These are phyloP conservation scores for Bipolaris sorokiniana DNA, from an alignment of 2,329 filamentous ascomycete species.

Conservation along the genomic window DNA sequence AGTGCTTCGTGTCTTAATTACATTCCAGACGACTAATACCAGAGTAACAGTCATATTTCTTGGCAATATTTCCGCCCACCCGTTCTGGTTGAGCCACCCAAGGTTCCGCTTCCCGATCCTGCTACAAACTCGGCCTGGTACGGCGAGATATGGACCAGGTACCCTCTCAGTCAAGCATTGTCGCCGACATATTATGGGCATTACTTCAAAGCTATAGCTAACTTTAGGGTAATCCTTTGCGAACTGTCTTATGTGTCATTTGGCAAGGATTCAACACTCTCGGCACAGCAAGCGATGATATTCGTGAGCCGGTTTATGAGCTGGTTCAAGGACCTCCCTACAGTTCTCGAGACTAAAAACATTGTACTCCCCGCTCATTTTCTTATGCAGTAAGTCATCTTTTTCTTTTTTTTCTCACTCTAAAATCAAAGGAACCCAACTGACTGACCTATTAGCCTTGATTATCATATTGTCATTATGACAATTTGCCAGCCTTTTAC, in stretches of 20 bases:
- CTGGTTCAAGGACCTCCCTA: neutral
- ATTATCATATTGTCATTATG: neutral
- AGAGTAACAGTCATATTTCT: neutral
- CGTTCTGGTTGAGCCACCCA: slow-evolving; percentile 6
- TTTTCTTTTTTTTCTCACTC: neutral
- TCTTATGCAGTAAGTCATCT: neutral
- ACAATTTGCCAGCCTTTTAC: slow-evolving; percentile 1
- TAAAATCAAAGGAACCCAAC: neutral
- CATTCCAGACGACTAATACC: slow-evolving; percentile 15
- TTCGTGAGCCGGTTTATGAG: slow-evolving; percentile 7
- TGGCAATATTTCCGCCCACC: slow-evolving; percentile 12
- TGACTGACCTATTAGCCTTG: neutral
- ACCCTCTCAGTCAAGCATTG: neutral
- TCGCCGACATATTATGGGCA: slow-evolving; percentile 11
- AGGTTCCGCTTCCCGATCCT: slow-evolving; percentile 18
- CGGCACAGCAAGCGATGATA: neutral
- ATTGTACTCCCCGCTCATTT: neutral
- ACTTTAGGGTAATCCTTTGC: slow-evolving; percentile 19
- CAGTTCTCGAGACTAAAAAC: neutral
- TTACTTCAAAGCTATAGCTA: slow-evolving; percentile 13
- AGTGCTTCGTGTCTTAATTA: neutral
- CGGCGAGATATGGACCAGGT: slow-evolving; percentile 16
- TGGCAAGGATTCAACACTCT: neutral
- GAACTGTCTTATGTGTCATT: slow-evolving; percentile 11
- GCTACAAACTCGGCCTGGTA: slow-evolving; percentile 22